A percentile compares a stretch with the other conserved stretches of the same genome.
These are phyloP conservation scores for Blastomyces parvus DNA, from an alignment of 2,329 filamentous ascomycete genomes.

Conservation along the genomic window DNA sequence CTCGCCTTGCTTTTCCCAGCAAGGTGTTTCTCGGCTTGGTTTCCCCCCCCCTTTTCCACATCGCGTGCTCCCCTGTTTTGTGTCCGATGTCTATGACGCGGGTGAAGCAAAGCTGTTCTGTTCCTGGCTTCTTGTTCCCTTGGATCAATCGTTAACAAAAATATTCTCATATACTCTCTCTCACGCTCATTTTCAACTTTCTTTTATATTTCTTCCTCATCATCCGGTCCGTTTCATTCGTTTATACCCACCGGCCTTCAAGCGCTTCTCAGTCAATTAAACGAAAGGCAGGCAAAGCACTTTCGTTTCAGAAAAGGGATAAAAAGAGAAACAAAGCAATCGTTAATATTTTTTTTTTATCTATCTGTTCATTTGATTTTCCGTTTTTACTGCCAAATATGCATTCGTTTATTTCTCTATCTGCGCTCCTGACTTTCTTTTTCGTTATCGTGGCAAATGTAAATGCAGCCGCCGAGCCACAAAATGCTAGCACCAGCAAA, in stretches of 20 bases:
- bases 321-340: background rate
- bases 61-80: background rate
- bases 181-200: background rate
- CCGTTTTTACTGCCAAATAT: constrained; percentile 12
- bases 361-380: constrained; percentile 10
- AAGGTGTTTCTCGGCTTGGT: background rate
- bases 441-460: constrained; percentile 14
- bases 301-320: background rate
- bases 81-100: background rate
- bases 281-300: background rate
- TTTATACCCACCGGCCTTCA: background rate
- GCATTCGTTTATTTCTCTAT: constrained; percentile 4
- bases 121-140: background rate
- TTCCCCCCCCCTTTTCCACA: background rate
- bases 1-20: background rate
- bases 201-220: background rate
- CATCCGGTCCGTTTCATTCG: background rate
- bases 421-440: constrained; percentile 13
- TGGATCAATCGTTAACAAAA: background rate
- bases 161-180: background rate
- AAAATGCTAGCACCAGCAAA: background rate
- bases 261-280: background rate
- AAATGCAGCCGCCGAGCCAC: constrained; percentile 5
- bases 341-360: constrained; percentile 1
- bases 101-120: background rate